phyloP scores from a whole-genome alignment of 2,329 filamentous ascomycete genomes.

The Proliferodiscus dingleyae region DNA sequence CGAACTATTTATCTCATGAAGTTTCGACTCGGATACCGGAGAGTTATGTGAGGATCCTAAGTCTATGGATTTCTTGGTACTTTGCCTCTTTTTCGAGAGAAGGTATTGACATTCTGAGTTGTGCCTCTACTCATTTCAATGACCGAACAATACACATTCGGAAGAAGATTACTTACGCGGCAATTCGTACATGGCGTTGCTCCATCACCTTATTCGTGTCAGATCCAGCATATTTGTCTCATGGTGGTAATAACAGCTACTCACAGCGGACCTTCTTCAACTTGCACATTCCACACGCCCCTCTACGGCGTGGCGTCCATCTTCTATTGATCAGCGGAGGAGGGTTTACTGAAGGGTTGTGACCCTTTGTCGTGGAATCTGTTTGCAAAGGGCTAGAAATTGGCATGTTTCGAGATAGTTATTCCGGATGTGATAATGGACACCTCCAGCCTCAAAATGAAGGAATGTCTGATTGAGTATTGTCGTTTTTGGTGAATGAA shows the following conservation, averaged over 20 bases:
- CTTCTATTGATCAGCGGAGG: background rate
- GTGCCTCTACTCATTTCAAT: constrained; percentile 4
- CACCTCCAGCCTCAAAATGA: too few species aligned
- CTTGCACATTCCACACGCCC: constrained; percentile 8
- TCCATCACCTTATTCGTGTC: constrained; percentile 3
- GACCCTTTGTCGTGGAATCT: too few species aligned
- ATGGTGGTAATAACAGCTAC: background rate
- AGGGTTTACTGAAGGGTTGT: too few species aligned
- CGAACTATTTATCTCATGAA: background rate
- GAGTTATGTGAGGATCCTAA: constrained; percentile 1
- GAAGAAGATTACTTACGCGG: background rate
- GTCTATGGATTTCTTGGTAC: background rate
- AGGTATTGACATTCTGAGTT: constrained; percentile 7
- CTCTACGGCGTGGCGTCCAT: constrained; percentile 3
- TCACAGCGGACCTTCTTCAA: constrained; percentile 9
- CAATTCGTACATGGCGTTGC: constrained; percentile 5
- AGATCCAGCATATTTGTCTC: too few species aligned
- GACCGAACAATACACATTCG: background rate
- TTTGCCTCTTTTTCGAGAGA: constrained; percentile 2
- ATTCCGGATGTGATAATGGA: too few species aligned
- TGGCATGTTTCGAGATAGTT: too few species aligned
- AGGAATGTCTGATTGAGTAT: too few species aligned
- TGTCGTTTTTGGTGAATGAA: too few species aligned
- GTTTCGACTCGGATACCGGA: background rate
- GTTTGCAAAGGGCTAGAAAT: too few species aligned